These are phyloP conservation scores for Phytophthora niederhauseri DNA, from an alignment of 352 stramenopile species.

Conservation along the genomic window DNA sequence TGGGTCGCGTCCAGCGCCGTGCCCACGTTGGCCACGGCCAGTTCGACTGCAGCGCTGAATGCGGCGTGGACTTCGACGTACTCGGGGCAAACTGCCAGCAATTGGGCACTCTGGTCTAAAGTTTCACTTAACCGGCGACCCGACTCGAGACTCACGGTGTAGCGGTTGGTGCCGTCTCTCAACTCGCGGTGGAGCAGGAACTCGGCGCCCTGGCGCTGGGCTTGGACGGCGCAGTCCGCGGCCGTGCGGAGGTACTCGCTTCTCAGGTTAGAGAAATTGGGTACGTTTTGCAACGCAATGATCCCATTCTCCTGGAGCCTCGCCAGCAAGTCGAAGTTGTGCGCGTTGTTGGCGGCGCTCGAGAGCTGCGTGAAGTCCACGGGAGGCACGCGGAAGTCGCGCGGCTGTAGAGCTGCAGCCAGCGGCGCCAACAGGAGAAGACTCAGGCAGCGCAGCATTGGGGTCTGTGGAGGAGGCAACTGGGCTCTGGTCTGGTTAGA, in stretches of 20 bases:
- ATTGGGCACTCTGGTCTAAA: conserved; percentile 37
- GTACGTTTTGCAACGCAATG: conserved; percentile 78
- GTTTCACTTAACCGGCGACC: conserved; percentile 46
- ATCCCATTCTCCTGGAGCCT: conserved; percentile 75
- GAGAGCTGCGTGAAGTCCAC: conserved; percentile 65
- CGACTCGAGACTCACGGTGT: conserved; percentile 75
- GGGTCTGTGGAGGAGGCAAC: neutral
- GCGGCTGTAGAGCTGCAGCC: conserved; percentile 30
- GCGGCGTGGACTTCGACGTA: conserved; percentile 58
- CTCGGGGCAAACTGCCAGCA: conserved; percentile 55
- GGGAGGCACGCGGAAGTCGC: conserved; percentile 55
- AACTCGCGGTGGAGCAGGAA: conserved; percentile 75
- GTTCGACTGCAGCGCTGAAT: conserved; percentile 65
- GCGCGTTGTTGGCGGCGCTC: conserved; percentile 28
- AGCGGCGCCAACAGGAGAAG: conserved; percentile 27
- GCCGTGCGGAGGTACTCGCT: conserved; percentile 62
- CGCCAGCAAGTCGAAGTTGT: conserved; percentile 48
- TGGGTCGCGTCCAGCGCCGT: conserved; percentile 62
- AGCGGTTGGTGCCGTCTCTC: conserved; percentile 71
- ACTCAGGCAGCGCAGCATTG: conserved; percentile 30
- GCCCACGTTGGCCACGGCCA: conserved; percentile 60
- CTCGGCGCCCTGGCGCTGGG: conserved; percentile 51
- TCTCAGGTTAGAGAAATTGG: conserved; percentile 53
- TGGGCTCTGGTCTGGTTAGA: neutral
- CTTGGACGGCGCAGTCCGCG: conserved; percentile 59